Evolutionary conservation across 78 protist species (phyloP), one percentile per base, ranked within the genome.

Genomic region (Goniomonas avonlea): DNA sequence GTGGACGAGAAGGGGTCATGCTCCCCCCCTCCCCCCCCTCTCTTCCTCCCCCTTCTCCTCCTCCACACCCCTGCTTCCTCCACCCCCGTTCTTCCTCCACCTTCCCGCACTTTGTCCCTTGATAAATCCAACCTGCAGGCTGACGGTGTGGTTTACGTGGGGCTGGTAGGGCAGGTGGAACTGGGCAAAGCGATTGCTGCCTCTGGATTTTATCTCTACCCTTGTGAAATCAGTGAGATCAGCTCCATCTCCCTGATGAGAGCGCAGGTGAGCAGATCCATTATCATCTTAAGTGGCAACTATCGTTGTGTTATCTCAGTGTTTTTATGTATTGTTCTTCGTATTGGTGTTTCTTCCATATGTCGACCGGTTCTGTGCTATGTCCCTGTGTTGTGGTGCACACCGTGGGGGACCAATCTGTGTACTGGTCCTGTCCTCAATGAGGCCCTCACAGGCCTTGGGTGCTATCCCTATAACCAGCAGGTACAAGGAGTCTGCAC

Each of bases 171-270:
- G n/a, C n/a, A n/a, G n/a, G n/a, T n/a, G n/a, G n/a, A 45, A 45
- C 15, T 9, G 15, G 15, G 53, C 53, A 45, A 45, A 45, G 53
- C 53, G 9, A 15, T 45, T 45, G 9, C 53, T 45, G 53, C 53
- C 53, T 15, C 25, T 15, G 15, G 73, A 29, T 66, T 66, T 50
- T 66, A 66, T 25, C 73, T 66, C 21, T 66, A 66, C 73, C 73
- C 73, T 9, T 66, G 73, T 17, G 73, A 66, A 25, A 66, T 66
- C 73, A 50, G 37, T 50, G 73, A 66, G 73, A 66, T 66, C 50
- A 40, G 55, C 31, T 66, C 73, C 73, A 66, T 66, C 75, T 68
- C 75, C 59, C 75, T 68, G 59, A 39, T 41, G 53, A 48, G 56
- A 8, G 53, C 75, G 2, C 75, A 41, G 70, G 70, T 63, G 20